phyloP scores from a whole-genome alignment of 768 basidiomycete species.

The Leccinum boreale region DNA sequence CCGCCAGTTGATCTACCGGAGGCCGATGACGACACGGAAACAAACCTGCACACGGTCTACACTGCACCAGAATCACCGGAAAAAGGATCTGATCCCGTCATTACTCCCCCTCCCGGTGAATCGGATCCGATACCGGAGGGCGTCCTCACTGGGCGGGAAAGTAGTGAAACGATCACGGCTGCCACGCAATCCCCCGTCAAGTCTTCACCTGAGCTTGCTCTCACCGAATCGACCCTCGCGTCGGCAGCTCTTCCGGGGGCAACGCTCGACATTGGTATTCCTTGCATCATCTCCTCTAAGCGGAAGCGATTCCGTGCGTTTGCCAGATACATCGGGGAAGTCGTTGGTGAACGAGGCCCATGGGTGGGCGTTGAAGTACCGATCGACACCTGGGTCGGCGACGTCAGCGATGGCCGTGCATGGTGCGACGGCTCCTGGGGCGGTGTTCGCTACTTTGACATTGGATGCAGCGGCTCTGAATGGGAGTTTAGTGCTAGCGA shows the following conservation, averaged over 20 bases:
- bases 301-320: constrained; percentile 82
- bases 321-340: constrained; percentile 85
- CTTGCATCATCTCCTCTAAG: constrained; percentile 84
- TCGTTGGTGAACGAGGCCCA: constrained; percentile 74
- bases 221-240: constrained; percentile 26
- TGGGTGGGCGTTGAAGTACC: constrained; percentile 95
- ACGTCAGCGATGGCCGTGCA: constrained; percentile 56
- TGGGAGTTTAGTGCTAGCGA: constrained; percentile 61
- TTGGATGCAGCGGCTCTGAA: constrained; percentile 52
- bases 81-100: constrained; percentile 2
- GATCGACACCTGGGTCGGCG: constrained; percentile 48
- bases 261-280: constrained; percentile 82
- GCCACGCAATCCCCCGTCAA: constrained; percentile 19
- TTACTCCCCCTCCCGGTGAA: constrained; percentile 11
- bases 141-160: constrained; percentile 22
- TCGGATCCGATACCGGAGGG: constrained; percentile 15
- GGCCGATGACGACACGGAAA: constrained; percentile 38
- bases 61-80: constrained; percentile 18
- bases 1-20: constrained; percentile 32
- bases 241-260: constrained; percentile 44
- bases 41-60: constrained; percentile 17
- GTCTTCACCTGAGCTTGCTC: constrained; percentile 13
- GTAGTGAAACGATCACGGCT: constrained; percentile 28
- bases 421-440: constrained; percentile 88
- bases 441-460: constrained; percentile 82